Conservation (phyloP, 164 flowering plant genomes). For the Sedum album region DNA sequence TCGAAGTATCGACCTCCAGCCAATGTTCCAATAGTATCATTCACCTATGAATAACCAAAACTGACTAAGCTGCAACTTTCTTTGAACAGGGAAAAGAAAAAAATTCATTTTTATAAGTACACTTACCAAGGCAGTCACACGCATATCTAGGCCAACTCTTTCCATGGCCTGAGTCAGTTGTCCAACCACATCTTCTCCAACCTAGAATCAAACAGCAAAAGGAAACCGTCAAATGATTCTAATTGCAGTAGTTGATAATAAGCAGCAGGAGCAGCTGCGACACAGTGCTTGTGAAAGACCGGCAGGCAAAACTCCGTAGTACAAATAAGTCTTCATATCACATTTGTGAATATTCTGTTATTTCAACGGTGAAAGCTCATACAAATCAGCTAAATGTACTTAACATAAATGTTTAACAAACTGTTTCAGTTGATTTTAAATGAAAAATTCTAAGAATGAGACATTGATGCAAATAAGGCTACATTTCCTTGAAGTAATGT, state of each 20-base stretch:
- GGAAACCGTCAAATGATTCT: constrained; percentile 1
- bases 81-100: background rate
- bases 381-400: background rate
- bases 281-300: background rate
- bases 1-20: too few species aligned
- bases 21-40: constrained; percentile 96
- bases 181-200: too few species aligned
- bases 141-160: constrained; percentile 63
- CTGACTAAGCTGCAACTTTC: background rate
- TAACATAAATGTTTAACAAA: background rate
- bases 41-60: constrained; percentile 46
- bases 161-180: constrained; percentile 64
- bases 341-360: background rate
- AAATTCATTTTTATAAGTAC: background rate
- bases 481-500: too few species aligned
- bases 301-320: background rate
- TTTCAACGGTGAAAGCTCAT: background rate
- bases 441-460: too few species aligned
- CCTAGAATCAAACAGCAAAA: constrained; percentile 15
- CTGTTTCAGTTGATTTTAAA: too few species aligned
- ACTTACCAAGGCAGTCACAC: too few species aligned
- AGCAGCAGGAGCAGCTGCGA: background rate
- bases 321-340: background rate
- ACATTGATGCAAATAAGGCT: too few species aligned
- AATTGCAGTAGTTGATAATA: background rate